Percentiles rank a stretch among this genome's conserved stretches.
These are phyloP conservation scores for Candolleomyces eurysporus DNA, from an alignment of 768 basidiomycete genomes.

Conservation along the genomic window DNA sequence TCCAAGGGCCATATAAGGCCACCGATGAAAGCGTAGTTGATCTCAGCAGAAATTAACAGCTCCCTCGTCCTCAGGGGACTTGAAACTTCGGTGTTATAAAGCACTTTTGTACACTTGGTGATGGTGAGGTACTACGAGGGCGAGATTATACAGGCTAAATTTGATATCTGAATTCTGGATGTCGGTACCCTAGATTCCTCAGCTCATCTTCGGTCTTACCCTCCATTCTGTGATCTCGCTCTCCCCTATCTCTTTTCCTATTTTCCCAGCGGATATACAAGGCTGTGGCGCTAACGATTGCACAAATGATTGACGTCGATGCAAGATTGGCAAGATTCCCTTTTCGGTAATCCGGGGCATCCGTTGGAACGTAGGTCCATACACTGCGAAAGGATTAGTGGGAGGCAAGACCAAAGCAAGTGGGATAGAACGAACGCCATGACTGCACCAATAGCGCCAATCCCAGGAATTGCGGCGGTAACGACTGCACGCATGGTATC, in stretches of 20 bases:
- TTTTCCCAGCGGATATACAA: slow-evolving; percentile 43
- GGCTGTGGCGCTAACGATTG: slow-evolving; percentile 28
- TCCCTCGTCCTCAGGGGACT: too few relatives aligned
- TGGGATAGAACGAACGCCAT: slow-evolving; percentile 28
- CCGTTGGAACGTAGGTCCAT: slow-evolving; percentile 46
- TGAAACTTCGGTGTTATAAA: too few relatives aligned
- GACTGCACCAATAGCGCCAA: slow-evolving; percentile 38
- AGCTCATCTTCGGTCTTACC: slow-evolving; percentile 37
- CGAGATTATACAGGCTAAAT: slow-evolving; percentile 13
- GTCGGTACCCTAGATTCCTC: slow-evolving; percentile 40
- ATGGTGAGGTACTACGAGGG: too few relatives aligned
- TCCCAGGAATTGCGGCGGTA: slow-evolving; percentile 36
- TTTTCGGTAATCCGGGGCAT: slow-evolving; percentile 45
- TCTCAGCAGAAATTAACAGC: too few relatives aligned
- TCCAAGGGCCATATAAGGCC: too few relatives aligned
- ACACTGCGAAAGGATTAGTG: slow-evolving; percentile 25
- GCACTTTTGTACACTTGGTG: too few relatives aligned
- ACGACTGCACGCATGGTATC: slow-evolving; percentile 40
- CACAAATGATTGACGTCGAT: slow-evolving; percentile 28
- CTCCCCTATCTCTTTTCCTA: slow-evolving; percentile 38
- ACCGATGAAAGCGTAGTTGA: too few relatives aligned
- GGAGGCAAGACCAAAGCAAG: background rate
- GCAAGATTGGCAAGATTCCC: slow-evolving; percentile 47
- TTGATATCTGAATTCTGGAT: slow-evolving; percentile 46
- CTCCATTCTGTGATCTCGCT: slow-evolving; percentile 38